Evolutionary conservation across 2,329 filamentous ascomycete species (phyloP), one percentile per base, ranked within the genome.

Genomic region (Plectosphaerella plurivora): DNA sequence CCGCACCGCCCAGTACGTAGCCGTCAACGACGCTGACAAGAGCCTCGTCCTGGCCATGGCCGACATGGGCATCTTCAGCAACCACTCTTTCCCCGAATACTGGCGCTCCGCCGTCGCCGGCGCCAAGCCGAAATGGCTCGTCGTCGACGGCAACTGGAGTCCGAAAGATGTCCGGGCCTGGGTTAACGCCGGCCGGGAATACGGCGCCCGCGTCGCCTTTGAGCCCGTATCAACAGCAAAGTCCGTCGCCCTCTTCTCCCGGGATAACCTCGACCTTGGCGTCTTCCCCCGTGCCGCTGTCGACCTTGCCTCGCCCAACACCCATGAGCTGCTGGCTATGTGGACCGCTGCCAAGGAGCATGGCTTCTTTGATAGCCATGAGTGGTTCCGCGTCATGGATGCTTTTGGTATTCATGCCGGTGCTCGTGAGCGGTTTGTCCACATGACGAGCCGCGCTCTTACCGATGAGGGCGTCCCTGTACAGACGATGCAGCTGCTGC

Each of bases 11-110:
- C 91, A 97, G 67, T 97, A 97, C 66, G 82, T 97, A 3, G 88
- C 93, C 15, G 76, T 97, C 58, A 99, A 97, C 65, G 89, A 95
- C 63, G 76, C 76, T 1, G 83, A 87, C 54, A 95, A 91, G 67
- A 88, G 92, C 57, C 81, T 99, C 3, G 79, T 92, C n/a, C 71
- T 97, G 57, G 93, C 91, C 45, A 96, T 97, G 90, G 92, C 93
- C 5, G 94, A 97, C 65, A 97, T 97, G 91, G 82, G 78, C 51
- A 93, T 96, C 60, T 82, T 96, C 47, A 79, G 84, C n/a, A 64
- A 71, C 15, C 72, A 79, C 55, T 73, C 75, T 1, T 78, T 81
- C 55, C 68, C 76, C 0, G 66, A 74, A 9, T 72, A 79, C 58
- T 91, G 87, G 85, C 76, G 78, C 48, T 77, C 82, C 1, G 73